Base-by-base conservation (phyloP, 805 yeast genomes). In the Saturnispora saitoi region DNA sequence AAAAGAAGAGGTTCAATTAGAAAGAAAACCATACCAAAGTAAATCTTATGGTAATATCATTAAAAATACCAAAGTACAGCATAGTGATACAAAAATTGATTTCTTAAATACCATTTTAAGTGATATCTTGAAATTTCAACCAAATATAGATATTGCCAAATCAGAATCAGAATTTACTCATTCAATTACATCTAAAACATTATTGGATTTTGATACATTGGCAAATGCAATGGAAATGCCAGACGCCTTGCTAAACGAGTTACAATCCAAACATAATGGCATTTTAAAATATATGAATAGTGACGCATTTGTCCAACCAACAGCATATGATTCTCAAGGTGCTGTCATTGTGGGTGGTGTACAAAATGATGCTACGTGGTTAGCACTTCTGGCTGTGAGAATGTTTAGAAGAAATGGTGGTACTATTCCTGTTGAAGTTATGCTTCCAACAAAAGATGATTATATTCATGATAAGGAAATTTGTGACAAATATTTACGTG, bases 341-440 rank as follows among this genome's bases (percentile, higher is more conserved):
- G 80, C 82, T 24, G 81, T 83, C 1, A 79, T 78, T 48, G 78
- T 81, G 19, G 90, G 87, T 42, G 87, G 88, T 8, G 24, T 28
- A 4, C 14, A 45, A 2, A 84, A 87, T 11, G 62, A 70, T 22
- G 69, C 69, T 42, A 80, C 84, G 47, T 75, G 86, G 76, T 64
- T 81, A 41, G 72, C 86, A 2, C 64, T 80, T 17, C 58, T 80
- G 4, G 73, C 83, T 8, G 69, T 83, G 30, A 70, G 75, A 58
- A 66, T 70, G 56, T 63, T 73, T 24, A 65, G 79, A 51, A 73
- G 68, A 49, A 62, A 72, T 49, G 78, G 76, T 3, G 75, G 77
- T 1, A 55, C 63, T 38, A 53, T 74, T 31, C 78, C 78, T 0
- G 63, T 75, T 1, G 77, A 75, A 53, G 62, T 75, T 43, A 65